Conservation (phyloP, 352 stramenopile species). For the Phytophthora lateralis region DNA sequence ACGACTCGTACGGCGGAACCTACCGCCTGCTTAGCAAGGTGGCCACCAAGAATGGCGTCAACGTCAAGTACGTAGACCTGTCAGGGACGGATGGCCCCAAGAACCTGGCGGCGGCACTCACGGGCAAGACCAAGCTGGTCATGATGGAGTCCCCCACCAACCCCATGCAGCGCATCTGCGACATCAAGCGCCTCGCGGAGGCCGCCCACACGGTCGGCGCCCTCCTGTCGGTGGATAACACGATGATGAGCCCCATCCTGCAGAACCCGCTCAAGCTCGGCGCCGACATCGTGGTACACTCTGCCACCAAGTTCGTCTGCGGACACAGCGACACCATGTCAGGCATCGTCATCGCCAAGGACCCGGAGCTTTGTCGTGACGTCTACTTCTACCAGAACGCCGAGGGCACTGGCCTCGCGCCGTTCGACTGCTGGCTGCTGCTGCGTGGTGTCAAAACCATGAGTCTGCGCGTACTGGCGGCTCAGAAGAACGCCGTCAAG, state of each 20-base stretch:
- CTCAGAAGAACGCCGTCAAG: constrained; percentile 88
- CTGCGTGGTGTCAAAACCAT: constrained; percentile 92
- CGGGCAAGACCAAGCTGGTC: constrained; percentile 91
- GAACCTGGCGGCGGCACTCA: constrained; percentile 60
- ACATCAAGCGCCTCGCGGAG: constrained; percentile 88
- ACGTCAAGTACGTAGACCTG: constrained; percentile 86
- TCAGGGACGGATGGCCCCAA: constrained; percentile 69
- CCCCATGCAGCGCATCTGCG: constrained; percentile 94
- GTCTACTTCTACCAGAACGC: constrained; percentile 93
- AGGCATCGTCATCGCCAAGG: constrained; percentile 91
- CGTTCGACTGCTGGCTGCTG: constrained; percentile 92
- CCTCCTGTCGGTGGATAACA: constrained; percentile 95
- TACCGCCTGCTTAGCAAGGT: constrained; percentile 92
- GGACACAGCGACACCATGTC: constrained; percentile 97
- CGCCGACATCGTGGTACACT: constrained; percentile 97
- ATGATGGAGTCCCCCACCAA: constrained; percentile 98
- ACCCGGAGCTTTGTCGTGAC: constrained; percentile 76
- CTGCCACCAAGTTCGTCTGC: constrained; percentile 97
- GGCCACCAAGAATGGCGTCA: constrained; percentile 81
- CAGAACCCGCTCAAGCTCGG: constrained; percentile 94
- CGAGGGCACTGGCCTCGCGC: constrained; percentile 86
- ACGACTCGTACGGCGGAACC: constrained; percentile 97
- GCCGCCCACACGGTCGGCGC: constrained; percentile 82
- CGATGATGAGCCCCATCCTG: constrained; percentile 96
- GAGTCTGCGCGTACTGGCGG: constrained; percentile 81